Conservation (phyloP, 495 filamentous ascomycete genomes). For the Aspergillus ellipticus region DNA sequence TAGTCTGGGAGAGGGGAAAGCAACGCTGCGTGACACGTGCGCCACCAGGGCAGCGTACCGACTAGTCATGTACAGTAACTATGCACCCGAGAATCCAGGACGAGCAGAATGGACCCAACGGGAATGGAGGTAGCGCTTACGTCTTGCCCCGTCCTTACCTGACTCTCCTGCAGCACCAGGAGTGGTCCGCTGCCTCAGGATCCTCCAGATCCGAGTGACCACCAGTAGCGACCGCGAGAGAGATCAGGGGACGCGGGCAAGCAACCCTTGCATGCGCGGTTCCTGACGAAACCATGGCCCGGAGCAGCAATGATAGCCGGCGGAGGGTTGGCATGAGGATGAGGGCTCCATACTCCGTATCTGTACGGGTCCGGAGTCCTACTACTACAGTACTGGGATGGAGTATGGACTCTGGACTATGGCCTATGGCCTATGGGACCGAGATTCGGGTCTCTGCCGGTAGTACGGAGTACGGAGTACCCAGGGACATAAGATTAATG, state of each 20-base stretch:
- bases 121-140: slow-evolving; percentile 12
- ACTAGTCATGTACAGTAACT: not conserved
- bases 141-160: slow-evolving; percentile 17
- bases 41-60: slow-evolving; percentile 1
- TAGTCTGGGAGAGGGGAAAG: too few relatives aligned
- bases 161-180: slow-evolving; percentile 10
- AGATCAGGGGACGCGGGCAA: not conserved
- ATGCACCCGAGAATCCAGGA: slow-evolving; percentile 3
- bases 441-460: not conserved
- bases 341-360: too few relatives aligned
- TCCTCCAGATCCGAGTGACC: slow-evolving; percentile 3
- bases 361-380: too few relatives aligned
- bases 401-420: too few relatives aligned
- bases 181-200: slow-evolving; percentile 14
- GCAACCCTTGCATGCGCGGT: slow-evolving; percentile 18
- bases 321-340: not conserved
- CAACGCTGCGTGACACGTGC: slow-evolving; percentile 8
- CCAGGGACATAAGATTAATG: too few relatives aligned
- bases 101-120: not conserved
- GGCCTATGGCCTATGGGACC: not conserved
- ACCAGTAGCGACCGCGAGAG: too few relatives aligned
- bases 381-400: too few relatives aligned
- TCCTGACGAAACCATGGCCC: slow-evolving; percentile 11
- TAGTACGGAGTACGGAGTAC: too few relatives aligned
- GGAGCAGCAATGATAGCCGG: slow-evolving; percentile 5